Conservation (phyloP, 371 early-diverging fungal genomes). For the Polyrhizophydium stewartii region DNA sequence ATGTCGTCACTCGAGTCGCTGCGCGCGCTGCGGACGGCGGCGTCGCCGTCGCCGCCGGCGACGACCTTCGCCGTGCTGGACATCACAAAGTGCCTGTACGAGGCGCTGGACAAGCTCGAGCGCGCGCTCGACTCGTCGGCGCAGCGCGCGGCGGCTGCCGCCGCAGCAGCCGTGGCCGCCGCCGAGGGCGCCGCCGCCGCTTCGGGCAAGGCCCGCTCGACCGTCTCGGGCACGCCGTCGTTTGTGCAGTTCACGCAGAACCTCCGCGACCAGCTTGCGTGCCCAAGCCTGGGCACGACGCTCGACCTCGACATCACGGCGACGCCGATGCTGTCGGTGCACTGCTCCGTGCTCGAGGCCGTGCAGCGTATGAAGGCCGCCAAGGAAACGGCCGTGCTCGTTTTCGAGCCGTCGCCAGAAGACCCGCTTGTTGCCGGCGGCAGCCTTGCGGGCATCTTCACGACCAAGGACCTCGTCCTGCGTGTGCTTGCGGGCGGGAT, state of each 20-base stretch:
- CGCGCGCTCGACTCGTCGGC: slow-evolving; percentile 10
- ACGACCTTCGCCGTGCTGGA: slow-evolving; percentile 57
- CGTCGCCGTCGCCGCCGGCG: background rate
- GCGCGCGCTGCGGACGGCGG: background rate
- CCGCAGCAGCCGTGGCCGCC: slow-evolving; percentile 60
- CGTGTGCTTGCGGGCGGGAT: slow-evolving; percentile 93
- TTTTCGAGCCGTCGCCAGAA: slow-evolving; percentile 42
- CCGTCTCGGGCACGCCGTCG: background rate
- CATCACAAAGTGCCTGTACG: slow-evolving; percentile 91
- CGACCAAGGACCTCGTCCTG: slow-evolving; percentile 88
- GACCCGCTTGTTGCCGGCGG: slow-evolving; percentile 24
- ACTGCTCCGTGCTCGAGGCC: slow-evolving; percentile 81
- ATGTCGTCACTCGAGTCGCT: background rate
- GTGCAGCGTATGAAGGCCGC: slow-evolving; percentile 78
- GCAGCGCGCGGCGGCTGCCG: slow-evolving; percentile 65
- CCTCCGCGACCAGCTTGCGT: slow-evolving; percentile 32
- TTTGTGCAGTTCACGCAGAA: slow-evolving; percentile 11
- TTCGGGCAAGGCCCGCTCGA: slow-evolving; percentile 38
- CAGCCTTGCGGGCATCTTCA: slow-evolving; percentile 87
- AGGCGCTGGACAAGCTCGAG: slow-evolving; percentile 92
- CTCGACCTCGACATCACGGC: slow-evolving; percentile 36
- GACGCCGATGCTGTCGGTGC: slow-evolving; percentile 65
- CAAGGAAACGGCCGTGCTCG: slow-evolving; percentile 85
- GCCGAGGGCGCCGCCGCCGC: too few species aligned
- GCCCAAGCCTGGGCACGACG: slow-evolving; percentile 76